A percentile compares a stretch with the other conserved stretches of the same genome.
Evolutionary conservation across 371 early-diverging fungal species (phyloP).

Genomic region (Gilbertella persicaria): DNA sequence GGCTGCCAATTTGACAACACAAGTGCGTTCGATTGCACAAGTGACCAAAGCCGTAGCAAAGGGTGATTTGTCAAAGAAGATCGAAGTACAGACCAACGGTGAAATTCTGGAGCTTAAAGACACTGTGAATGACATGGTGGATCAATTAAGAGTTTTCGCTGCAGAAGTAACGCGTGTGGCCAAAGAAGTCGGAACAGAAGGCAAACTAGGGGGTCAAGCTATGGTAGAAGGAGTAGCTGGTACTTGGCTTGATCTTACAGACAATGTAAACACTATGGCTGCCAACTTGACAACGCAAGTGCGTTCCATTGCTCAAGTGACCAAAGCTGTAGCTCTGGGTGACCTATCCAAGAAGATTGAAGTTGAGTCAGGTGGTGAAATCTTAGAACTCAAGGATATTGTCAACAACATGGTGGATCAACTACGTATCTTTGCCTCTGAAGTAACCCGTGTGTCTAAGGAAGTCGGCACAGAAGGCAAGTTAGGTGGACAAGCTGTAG

Average conservation of each 20-base stretch:
- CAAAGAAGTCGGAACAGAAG: slow-evolving; percentile 66
- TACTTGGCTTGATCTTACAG: slow-evolving; percentile 62
- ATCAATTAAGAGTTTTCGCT: slow-evolving; percentile 36
- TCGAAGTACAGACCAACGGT: slow-evolving; percentile 47
- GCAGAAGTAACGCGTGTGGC: slow-evolving; percentile 67
- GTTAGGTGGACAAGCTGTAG: slow-evolving; percentile 61
- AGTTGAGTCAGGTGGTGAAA: slow-evolving; percentile 44
- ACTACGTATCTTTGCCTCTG: slow-evolving; percentile 49
- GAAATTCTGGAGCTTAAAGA: slow-evolving; percentile 30
- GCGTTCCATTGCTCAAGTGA: slow-evolving; percentile 38
- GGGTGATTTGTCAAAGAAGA: slow-evolving; percentile 63
- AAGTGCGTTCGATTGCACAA: slow-evolving; percentile 63
- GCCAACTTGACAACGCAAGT: slow-evolving; percentile 50
- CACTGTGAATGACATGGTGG: slow-evolving; percentile 37
- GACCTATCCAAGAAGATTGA: slow-evolving; percentile 47
- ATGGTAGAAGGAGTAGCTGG: slow-evolving; percentile 57
- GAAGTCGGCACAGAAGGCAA: slow-evolving; percentile 63
- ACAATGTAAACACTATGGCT: slow-evolving; percentile 60
- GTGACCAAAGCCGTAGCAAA: slow-evolving; percentile 61
- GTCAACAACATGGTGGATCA: slow-evolving; percentile 63
- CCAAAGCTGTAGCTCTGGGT: slow-evolving; percentile 34
- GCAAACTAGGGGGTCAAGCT: slow-evolving; percentile 62
- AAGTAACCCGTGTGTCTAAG: slow-evolving; percentile 58
- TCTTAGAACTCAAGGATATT: slow-evolving; percentile 43
- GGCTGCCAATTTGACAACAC: slow-evolving; percentile 55